A percentile compares a stretch with the other conserved stretches of the same genome.
phyloP scores from a whole-genome alignment of 805 yeast species.

The Wickerhamiella slavikovae region DNA sequence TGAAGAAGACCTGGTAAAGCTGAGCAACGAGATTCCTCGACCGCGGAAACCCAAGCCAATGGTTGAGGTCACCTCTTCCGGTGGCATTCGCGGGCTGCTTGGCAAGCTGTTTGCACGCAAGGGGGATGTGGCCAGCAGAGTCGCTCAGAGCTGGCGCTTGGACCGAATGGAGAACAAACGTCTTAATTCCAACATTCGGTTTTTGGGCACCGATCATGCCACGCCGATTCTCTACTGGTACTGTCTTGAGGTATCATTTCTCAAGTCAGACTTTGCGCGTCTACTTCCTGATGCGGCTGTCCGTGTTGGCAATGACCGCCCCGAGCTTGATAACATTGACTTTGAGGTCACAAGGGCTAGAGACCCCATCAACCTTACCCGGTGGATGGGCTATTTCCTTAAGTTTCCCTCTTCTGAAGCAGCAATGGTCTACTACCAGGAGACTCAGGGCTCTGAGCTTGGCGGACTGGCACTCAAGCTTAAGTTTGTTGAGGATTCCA shows the following conservation, averaged over 20 bases:
- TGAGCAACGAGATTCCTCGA: constrained; percentile 2
- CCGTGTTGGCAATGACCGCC: constrained; percentile 6
- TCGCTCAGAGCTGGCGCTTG: constrained; percentile 1
- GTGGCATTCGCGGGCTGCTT: constrained; percentile 3
- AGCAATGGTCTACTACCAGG: constrained; percentile 32
- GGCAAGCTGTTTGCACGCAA: constrained; percentile 4
- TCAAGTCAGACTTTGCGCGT: constrained; percentile 16
- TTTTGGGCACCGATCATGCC: constrained; percentile 8
- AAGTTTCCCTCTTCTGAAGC: constrained; percentile 26
- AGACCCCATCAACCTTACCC: constrained; percentile 24
- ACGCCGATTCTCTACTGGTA: constrained; percentile 18
- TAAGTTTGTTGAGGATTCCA: constrained; percentile 22
- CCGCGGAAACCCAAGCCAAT: constrained; percentile 5
- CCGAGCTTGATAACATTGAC: constrained; percentile 11
- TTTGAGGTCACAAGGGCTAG: constrained; percentile 30
- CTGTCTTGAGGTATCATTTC: constrained; percentile 14
- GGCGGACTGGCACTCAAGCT: constrained; percentile 30
- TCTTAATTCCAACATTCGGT: constrained; percentile 3
- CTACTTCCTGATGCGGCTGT: constrained; percentile 12
- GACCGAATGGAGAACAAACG: constrained; percentile 1
- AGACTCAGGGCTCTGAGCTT: constrained; percentile 27
- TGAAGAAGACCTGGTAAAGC: too few species aligned
- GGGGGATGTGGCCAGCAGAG: background rate
- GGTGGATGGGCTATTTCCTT: constrained; percentile 31
- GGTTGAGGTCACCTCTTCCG: constrained; percentile 4